Conservation (phyloP, 2,329 filamentous ascomycete genomes). For the Colletotrichum sp. region DNA sequence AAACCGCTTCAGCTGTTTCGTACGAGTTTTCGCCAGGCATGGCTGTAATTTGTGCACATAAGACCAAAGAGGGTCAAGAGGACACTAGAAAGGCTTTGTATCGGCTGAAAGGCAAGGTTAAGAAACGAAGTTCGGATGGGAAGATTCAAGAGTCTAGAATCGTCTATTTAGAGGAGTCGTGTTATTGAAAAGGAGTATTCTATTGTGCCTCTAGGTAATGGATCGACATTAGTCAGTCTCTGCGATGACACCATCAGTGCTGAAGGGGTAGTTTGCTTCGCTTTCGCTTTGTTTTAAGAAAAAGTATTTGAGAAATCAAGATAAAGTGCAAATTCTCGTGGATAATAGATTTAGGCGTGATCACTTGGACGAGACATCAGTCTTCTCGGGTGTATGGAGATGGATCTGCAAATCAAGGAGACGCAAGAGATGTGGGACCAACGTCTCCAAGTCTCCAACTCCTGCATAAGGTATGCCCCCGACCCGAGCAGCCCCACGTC, state of each 20-base stretch:
- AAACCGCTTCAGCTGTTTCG: fast-evolving
- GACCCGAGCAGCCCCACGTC: not conserved
- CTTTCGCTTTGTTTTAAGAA: not conserved
- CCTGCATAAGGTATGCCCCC: not conserved
- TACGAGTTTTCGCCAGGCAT: not conserved
- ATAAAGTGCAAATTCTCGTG: not conserved
- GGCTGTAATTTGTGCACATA: not conserved
- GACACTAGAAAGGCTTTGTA: not conserved
- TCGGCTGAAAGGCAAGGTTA: not conserved
- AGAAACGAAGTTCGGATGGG: not conserved
- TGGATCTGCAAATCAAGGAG: not conserved
- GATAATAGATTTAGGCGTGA: fast-evolving
- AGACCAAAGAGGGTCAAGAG: not conserved
- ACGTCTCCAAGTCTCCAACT: not conserved
- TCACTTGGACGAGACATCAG: not conserved
- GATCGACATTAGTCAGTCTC: not conserved
- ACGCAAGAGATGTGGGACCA: not conserved
- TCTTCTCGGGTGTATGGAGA: not conserved
- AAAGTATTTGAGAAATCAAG: not conserved
- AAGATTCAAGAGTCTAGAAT: not conserved
- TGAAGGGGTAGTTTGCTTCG: no score
- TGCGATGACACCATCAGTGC: not conserved
- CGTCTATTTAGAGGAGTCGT: no score
- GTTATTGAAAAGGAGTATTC: not conserved
- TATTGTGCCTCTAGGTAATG: not conserved